Evolutionary conservation across 495 filamentous ascomycete species (phyloP), one percentile per base, ranked within the genome.

Genomic region (Penicillium fimorum): DNA sequence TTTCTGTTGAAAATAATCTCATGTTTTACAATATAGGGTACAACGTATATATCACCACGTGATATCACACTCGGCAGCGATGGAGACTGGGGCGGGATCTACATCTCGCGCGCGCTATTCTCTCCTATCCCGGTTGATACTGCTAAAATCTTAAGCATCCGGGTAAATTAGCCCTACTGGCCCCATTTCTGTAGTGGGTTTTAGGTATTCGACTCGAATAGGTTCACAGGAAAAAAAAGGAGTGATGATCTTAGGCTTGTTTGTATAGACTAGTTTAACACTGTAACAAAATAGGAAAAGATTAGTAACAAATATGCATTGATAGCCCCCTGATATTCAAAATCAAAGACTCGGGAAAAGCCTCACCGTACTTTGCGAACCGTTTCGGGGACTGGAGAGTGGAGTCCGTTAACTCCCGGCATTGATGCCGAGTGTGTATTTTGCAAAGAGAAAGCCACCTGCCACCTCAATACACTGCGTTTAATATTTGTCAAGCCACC

Each of bases 331-430:
- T 54, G 51, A 54, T 47, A 32, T 46, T 15, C 47, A 45, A 44
- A 20, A 41, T 24, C 7, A 40, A 29, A 49, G 52, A 49, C 35
- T 35, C 44, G 50, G 53, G 27, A 63, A 55, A 53, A 55, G 59
- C 55, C 59, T 68, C 65, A 68, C 65, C 65, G 65, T 68, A 68
- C 33, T 60, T 66, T 63, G 59, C 44, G 53, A 46, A 46, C 51
- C 51, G 18, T 57, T 50, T 50, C 50, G 50, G 57, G 50, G n/a
- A 45, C 45, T 47, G 25, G 47, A 57, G 50, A 61, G 62, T 64
- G 58, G 64, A 43, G 15, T 44, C 32, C 22, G 25, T 25, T 33
- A 67, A 59, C 25, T 60, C 62, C 64, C 64, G 64, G 59, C 56
- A 24, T 49, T 53, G 59, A 57, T 65, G 55, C 62, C 65, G 62